A percentile compares a stretch with the other conserved stretches of the same genome.
Evolutionary conservation across 2,329 filamentous ascomycete genomes (phyloP).

Genomic region (Amesomyces nigricolor): DNA sequence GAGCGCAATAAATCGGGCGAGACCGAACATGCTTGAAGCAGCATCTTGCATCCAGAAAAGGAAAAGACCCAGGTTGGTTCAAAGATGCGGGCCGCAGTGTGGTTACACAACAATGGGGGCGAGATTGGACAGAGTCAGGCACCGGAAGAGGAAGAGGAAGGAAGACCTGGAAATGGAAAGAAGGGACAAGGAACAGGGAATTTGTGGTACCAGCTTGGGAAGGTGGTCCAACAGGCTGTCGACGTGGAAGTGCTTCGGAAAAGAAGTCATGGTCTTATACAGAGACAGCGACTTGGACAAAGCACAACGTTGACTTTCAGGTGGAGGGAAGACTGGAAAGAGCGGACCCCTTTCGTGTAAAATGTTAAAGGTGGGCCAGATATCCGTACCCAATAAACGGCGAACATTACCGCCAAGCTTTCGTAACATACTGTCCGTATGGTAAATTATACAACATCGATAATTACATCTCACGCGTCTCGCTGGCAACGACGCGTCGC

Average conservation of each 20-base stretch:
- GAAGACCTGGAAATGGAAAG: no score
- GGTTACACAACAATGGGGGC: not conserved
- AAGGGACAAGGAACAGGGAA: no score
- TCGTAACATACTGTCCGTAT: no score
- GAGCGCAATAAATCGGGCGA: not conserved
- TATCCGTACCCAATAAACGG: no score
- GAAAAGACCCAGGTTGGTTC: not conserved
- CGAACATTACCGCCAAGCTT: no score
- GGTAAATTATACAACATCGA: no score
- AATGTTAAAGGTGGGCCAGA: no score
- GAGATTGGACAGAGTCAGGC: not conserved
- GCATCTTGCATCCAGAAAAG: not conserved
- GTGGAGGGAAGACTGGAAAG: no score
- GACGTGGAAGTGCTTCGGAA: not conserved
- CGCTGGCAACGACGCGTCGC: no score
- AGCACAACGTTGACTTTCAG: not conserved
- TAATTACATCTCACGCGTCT: no score
- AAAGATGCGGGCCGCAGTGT: not conserved
- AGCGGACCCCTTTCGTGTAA: no score
- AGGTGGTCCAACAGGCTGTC: not conserved
- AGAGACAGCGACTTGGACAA: not conserved
- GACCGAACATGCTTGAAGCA: no score
- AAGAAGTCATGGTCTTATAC: not conserved
- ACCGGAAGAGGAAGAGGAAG: not conserved
- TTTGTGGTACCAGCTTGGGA: not conserved